Evolutionary conservation across 208 protist genomes (phyloP), one percentile per base, ranked within the genome.

Genomic region (Trypanosoma melophagium): DNA sequence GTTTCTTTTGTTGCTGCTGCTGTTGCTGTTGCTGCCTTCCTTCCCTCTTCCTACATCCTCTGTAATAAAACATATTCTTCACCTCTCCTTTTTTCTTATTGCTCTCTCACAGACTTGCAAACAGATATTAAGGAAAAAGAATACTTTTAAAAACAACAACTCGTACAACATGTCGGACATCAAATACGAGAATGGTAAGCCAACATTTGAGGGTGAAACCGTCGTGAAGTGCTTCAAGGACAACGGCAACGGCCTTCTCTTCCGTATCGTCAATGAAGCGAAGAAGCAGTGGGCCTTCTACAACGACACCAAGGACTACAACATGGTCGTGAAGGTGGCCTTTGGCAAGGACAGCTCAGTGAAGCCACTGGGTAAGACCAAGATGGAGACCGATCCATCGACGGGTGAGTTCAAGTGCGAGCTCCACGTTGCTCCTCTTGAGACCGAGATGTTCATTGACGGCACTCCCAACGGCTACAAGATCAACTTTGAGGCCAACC

Each of bases 271-370:
- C 25, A 87, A 93, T 76, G 67, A 81, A 24, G 76, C 86, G 53
- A 81, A 89, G 69, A 84, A 85, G 74, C 76, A 84, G 72, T 93
- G 87, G 87, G 81, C 79, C 60, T 93, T 90, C 66, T 93, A 93
- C 76, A 93, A 93, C 70, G 87, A 93, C 67, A 90, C 87, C 42
- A 86, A 67, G 21, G 77, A 78, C 56, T 93, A 90, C 82, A 80
- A 81, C 58, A 90, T 93, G 84, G 44, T 75, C 47, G 80, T 93
- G 54, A 86, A 83, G 66, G 84, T 90, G 2, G 66, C 66, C 22
- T 93, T 93, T 66, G 84, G 81, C 66, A 86, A 87, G 76, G 81
- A 89, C 74, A 87, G 82, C 74, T 72, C 82, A 60, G 69, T 93
- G 44, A 45, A 79, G 55, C 47, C 85, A 16, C 56, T 90, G 40